A percentile compares a stretch with the other conserved stretches of the same genome.
Conservation (phyloP, 2,329 filamentous ascomycete genomes). For the Bipolaris bicolor region DNA sequence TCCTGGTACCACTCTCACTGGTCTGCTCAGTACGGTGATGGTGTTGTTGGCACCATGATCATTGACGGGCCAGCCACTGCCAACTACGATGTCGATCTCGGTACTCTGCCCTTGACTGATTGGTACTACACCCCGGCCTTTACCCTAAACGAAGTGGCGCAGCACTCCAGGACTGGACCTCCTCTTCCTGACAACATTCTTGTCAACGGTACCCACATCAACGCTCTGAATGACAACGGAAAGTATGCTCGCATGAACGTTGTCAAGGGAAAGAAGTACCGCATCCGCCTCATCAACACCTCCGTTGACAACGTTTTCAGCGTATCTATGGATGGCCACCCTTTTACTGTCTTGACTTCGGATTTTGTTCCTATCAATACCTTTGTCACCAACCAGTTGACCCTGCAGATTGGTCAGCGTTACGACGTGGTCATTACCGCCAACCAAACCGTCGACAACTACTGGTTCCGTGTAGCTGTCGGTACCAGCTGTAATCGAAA, state of each 20-base stretch:
- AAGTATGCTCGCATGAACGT: conserved; percentile 45
- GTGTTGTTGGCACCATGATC: conserved; percentile 50
- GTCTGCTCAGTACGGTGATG: conserved; percentile 53
- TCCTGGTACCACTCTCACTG: conserved; percentile 55
- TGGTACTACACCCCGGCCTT: conserved; percentile 61
- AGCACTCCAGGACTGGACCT: conserved; percentile 42
- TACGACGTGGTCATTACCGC: conserved; percentile 57
- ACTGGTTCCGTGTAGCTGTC: conserved; percentile 54
- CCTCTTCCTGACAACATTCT: conserved; percentile 53
- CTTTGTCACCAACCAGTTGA: conserved; percentile 45
- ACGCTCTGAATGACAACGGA: conserved; percentile 49
- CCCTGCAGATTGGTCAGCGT: conserved; percentile 47
- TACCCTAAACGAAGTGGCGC: conserved; percentile 39
- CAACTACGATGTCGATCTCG: conserved; percentile 66
- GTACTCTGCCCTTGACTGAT: conserved; percentile 65
- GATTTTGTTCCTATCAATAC: conserved; percentile 54
- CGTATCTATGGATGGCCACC: conserved; percentile 50
- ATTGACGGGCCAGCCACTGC: conserved; percentile 52
- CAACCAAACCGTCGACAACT: conserved; percentile 53
- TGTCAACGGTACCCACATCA: conserved; percentile 63
- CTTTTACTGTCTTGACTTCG: conserved; percentile 51
- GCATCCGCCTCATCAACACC: conserved; percentile 65
- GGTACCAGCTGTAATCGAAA: conserved; percentile 44
- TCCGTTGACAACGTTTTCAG: conserved; percentile 42
- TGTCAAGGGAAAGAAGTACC: conserved; percentile 60